Conservation (phyloP, 2,329 filamentous ascomycete genomes). For the Colletotrichum sp. region DNA sequence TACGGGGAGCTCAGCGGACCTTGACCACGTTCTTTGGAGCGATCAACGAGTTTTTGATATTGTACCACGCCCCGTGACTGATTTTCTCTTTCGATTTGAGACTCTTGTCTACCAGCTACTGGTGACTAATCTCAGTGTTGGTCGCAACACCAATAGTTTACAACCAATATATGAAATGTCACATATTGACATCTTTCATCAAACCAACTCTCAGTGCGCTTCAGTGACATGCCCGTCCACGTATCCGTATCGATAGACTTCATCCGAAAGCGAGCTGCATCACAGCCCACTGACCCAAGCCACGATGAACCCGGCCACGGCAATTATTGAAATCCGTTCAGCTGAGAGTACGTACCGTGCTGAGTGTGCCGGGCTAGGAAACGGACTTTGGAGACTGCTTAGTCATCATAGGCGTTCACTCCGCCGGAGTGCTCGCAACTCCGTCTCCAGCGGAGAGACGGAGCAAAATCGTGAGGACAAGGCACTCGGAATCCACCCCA, state of each 20-base stretch:
- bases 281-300: neutral
- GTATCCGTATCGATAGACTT: neutral
- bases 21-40: slow-evolving; percentile 36
- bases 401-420: neutral
- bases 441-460: slow-evolving; percentile 17
- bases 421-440: neutral
- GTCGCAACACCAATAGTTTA: slow-evolving; percentile 17
- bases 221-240: neutral
- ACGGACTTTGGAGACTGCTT: neutral
- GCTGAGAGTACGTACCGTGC: neutral
- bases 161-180: slow-evolving; percentile 4
- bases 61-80: neutral
- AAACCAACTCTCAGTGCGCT: neutral
- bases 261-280: neutral
- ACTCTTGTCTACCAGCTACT: neutral
- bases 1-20: slow-evolving; percentile 17
- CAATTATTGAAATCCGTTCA: neutral
- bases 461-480: neutral
- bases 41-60: slow-evolving; percentile 20
- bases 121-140: slow-evolving; percentile 15
- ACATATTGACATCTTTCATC: neutral
- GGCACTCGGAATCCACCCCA: neutral
- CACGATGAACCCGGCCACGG: neutral
- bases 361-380: neutral
- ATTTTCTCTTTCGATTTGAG: slow-evolving; percentile 18